These are phyloP conservation scores for Metschnikowia henanensis DNA, from an alignment of 805 yeast genomes.

Conservation along the genomic window DNA sequence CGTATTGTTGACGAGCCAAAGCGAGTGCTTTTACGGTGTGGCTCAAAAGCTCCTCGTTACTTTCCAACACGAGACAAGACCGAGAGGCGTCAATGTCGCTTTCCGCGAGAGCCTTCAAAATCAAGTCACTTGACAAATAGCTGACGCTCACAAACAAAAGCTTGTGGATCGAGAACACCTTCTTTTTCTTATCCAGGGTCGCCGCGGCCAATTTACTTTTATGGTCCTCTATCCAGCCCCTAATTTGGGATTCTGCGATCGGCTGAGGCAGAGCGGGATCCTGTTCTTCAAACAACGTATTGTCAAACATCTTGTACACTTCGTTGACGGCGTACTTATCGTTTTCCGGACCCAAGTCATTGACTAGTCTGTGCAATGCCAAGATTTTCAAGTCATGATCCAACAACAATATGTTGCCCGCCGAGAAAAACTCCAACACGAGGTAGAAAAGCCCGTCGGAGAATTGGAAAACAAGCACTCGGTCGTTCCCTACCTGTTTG, in stretches of 20 bases:
- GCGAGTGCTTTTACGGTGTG: constrained; percentile 42
- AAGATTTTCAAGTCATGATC: constrained; percentile 69
- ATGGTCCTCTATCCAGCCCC: constrained; percentile 41
- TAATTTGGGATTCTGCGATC: constrained; percentile 26
- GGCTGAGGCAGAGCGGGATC: constrained; percentile 9
- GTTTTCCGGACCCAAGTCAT: constrained; percentile 60
- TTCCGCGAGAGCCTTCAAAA: constrained; percentile 55
- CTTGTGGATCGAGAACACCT: constrained; percentile 65
- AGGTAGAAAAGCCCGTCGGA: constrained; percentile 77
- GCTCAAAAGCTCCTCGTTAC: constrained; percentile 28
- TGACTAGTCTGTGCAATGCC: constrained; percentile 75
- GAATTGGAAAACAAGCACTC: constrained; percentile 82
- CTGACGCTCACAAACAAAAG: constrained; percentile 66
- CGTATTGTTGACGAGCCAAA: constrained; percentile 46
- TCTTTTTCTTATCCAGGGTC: constrained; percentile 31
- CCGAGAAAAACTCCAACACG: constrained; percentile 91
- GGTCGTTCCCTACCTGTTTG: constrained; percentile 73
- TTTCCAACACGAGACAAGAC: constrained; percentile 30
- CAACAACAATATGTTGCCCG: constrained; percentile 83
- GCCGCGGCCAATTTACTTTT: constrained; percentile 23
- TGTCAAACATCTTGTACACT: constrained; percentile 60
- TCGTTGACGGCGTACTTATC: constrained; percentile 75
- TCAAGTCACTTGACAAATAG: constrained; percentile 75
- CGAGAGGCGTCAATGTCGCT: constrained; percentile 48
- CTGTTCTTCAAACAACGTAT: constrained; percentile 39